These are phyloP conservation scores for Boletus sp. DNA, from an alignment of 768 basidiomycete genomes.

Conservation along the genomic window DNA sequence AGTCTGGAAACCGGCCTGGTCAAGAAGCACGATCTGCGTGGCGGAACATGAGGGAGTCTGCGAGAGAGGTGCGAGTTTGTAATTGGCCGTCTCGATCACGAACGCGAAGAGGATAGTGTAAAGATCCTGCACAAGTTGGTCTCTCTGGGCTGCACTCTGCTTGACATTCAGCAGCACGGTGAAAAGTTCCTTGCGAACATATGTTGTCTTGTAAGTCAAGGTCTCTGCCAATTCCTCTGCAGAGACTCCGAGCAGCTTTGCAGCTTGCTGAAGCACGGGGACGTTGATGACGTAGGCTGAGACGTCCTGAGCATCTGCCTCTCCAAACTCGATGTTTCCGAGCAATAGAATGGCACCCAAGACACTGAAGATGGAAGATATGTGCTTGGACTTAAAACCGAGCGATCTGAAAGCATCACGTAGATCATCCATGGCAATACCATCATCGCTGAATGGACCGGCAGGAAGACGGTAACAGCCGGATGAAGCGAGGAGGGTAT, in stretches of 20 bases:
- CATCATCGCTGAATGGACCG: constrained; percentile 61
- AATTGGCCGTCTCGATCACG: constrained; percentile 63
- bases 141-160: constrained; percentile 53
- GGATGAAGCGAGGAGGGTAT: constrained; percentile 55
- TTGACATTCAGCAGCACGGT: constrained; percentile 52
- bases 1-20: constrained; percentile 57
- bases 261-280: constrained; percentile 47
- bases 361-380: constrained; percentile 51
- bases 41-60: constrained; percentile 38
- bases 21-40: constrained; percentile 53
- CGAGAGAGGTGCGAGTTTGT: constrained; percentile 48
- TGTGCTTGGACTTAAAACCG: constrained; percentile 62
- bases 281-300: constrained; percentile 49
- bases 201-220: constrained; percentile 56
- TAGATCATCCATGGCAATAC: constrained; percentile 55
- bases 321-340: constrained; percentile 57
- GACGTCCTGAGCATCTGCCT: constrained; percentile 53
- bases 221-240: constrained; percentile 53
- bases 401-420: constrained; percentile 54
- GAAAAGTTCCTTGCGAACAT: constrained; percentile 57
- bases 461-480: constrained; percentile 64
- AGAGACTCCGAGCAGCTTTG: constrained; percentile 50
- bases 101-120: constrained; percentile 65
- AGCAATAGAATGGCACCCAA: constrained; percentile 55
- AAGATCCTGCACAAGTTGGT: constrained; percentile 54